Conservation (phyloP, 2,329 filamentous ascomycete species). For the Colletotrichum sidae region DNA sequence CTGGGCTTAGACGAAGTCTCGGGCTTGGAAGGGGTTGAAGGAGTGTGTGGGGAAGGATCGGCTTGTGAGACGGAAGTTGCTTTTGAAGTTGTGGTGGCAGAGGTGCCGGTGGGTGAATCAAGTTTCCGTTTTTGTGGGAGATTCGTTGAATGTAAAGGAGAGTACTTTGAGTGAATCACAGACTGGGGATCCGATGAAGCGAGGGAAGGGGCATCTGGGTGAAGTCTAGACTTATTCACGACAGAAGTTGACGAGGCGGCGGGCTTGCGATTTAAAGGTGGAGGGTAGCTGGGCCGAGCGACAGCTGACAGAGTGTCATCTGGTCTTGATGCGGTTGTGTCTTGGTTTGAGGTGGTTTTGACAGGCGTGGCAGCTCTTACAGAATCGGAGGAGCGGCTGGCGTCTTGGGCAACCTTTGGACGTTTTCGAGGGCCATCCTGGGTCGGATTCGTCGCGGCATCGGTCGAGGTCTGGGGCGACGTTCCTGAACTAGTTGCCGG, state of each 20-base stretch:
- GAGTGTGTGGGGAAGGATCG: constrained; percentile 23
- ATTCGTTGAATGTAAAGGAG: constrained; percentile 29
- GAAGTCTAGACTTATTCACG: constrained; percentile 20
- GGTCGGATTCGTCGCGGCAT: constrained; percentile 37
- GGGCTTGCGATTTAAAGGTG: constrained; percentile 42
- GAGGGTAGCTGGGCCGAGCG: constrained; percentile 49
- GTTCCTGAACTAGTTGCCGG: constrained; percentile 30
- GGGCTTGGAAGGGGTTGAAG: constrained; percentile 30
- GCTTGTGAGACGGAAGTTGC: constrained; percentile 14
- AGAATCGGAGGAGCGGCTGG: constrained; percentile 30
- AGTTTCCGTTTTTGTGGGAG: constrained; percentile 20
- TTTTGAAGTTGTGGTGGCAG: constrained; percentile 14
- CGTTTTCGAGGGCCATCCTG: constrained; percentile 49
- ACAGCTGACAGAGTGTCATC: constrained; percentile 40
- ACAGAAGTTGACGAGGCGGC: not conserved
- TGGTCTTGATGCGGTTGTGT: constrained; percentile 32
- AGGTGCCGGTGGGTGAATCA: constrained; percentile 22
- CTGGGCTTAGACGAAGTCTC: constrained; percentile 38
- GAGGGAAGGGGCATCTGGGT: constrained; percentile 21
- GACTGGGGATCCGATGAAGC: constrained; percentile 28
- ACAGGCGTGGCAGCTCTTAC: constrained; percentile 31
- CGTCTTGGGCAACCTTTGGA: constrained; percentile 41
- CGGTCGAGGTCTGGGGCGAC: constrained; percentile 25
- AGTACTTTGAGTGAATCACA: constrained; percentile 30
- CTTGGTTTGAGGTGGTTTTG: constrained; percentile 38